Evolutionary conservation across 1,284 basidiomycete genomes (phyloP).

Genomic region (Tilletia horrida): DNA sequence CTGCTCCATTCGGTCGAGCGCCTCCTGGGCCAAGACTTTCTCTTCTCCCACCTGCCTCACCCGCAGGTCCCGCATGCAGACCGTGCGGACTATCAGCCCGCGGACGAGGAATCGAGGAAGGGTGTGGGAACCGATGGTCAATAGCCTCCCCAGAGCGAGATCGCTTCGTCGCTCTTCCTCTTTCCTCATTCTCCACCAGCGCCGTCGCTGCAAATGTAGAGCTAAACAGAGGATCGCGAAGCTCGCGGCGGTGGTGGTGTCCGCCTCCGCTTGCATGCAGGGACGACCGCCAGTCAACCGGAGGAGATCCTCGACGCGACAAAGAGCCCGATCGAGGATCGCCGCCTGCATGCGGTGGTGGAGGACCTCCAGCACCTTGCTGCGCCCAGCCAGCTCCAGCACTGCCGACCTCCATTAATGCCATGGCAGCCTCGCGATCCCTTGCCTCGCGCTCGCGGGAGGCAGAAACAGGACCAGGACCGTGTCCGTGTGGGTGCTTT

Average conservation of each 20-base stretch:
- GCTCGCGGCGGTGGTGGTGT: slow-evolving; percentile 17
- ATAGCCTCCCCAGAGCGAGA: neutral
- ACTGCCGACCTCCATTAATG: slow-evolving; percentile 48
- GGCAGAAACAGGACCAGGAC: neutral
- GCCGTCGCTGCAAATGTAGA: neutral
- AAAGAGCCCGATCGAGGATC: neutral
- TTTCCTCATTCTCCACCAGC: slow-evolving; percentile 15
- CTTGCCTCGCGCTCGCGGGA: slow-evolving; percentile 34
- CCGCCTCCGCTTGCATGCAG: neutral
- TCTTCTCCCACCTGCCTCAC: neutral
- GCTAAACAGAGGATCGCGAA: slow-evolving; percentile 5
- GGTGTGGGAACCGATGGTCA: neutral
- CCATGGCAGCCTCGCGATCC: slow-evolving; percentile 51
- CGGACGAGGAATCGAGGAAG: neutral
- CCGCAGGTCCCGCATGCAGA: neutral
- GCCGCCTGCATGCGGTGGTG: neutral
- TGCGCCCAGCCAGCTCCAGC: slow-evolving; percentile 18
- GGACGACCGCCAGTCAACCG: slow-evolving; percentile 6
- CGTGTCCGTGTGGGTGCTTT: neutral
- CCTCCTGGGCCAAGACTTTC: neutral
- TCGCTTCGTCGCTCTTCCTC: slow-evolving; percentile 9
- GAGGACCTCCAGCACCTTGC: neutral
- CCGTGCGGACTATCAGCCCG: no score
- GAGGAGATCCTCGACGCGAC: slow-evolving; percentile 2
- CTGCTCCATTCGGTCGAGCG: slow-evolving; percentile 19